Conservation (phyloP, 2,329 filamentous ascomycete genomes). For the Fusarium falciforme region DNA sequence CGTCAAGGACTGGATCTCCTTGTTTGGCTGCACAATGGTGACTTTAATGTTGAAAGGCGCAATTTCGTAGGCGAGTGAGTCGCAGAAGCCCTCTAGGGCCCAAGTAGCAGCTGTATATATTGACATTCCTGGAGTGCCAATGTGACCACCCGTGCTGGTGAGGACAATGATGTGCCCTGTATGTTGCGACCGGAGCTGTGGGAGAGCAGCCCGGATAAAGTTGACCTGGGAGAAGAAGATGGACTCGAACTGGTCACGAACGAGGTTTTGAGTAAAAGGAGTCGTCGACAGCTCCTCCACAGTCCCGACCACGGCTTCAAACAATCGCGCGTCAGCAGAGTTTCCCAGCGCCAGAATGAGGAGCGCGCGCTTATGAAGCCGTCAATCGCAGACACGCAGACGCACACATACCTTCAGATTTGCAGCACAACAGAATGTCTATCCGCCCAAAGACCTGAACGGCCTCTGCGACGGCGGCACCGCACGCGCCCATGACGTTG, state of each 20-base stretch:
- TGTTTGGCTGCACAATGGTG: constrained; percentile 94
- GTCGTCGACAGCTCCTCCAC: constrained; percentile 89
- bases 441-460: constrained; percentile 86
- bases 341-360: too few relatives aligned
- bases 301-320: constrained; percentile 83
- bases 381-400: not conserved
- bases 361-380: not conserved
- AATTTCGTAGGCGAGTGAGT: constrained; percentile 94
- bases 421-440: constrained; percentile 91
- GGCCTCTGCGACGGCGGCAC: constrained; percentile 87
- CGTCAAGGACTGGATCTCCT: constrained; percentile 89
- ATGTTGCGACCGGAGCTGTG: constrained; percentile 80
- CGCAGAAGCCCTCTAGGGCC: constrained; percentile 96
- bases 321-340: constrained; percentile 25
- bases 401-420: constrained; percentile 76
- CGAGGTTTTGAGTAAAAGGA: constrained; percentile 78
- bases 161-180: constrained; percentile 92
- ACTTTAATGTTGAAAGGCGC: constrained; percentile 97
- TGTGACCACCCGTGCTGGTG: constrained; percentile 89
- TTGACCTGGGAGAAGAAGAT: constrained; percentile 98
- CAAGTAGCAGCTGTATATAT: constrained; percentile 94
- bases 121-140: constrained; percentile 90
- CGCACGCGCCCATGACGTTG: constrained; percentile 75
- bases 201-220: constrained; percentile 89
- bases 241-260: constrained; percentile 91